phyloP scores from a whole-genome alignment of 345 rosid genomes.

The Brassica carinata region DNA sequence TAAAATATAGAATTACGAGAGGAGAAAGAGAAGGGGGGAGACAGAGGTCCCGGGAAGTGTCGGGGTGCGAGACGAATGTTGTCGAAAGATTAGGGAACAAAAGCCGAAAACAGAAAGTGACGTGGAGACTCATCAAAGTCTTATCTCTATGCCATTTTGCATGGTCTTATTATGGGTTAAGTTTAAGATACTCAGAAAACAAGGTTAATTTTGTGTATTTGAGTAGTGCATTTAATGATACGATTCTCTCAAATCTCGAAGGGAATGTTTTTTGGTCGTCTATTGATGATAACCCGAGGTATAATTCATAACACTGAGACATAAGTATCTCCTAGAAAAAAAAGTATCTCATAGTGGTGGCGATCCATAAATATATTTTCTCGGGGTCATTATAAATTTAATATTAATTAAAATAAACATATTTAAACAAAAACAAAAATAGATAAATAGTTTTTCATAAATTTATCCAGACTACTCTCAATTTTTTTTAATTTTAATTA shows the following conservation, averaged over 20 bases:
- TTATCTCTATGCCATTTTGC: slow-evolving; percentile 29
- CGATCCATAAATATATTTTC: too few species aligned
- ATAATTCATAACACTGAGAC: slow-evolving; percentile 21
- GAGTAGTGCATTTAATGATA: slow-evolving; percentile 37
- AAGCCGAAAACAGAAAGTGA: slow-evolving; percentile 55
- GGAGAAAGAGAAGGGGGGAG: slow-evolving; percentile 31
- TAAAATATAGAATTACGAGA: slow-evolving; percentile 9
- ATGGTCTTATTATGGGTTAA: slow-evolving; percentile 36
- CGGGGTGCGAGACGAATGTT: slow-evolving; percentile 61
- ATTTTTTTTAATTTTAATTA: too few species aligned
- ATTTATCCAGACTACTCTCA: too few species aligned
- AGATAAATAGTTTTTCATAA: too few species aligned
- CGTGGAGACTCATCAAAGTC: slow-evolving; percentile 46
- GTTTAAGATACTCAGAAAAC: slow-evolving; percentile 19
- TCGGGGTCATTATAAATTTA: too few species aligned
- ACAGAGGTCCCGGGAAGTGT: slow-evolving; percentile 73
- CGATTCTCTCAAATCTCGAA: slow-evolving; percentile 37
- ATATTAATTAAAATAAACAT: too few species aligned
- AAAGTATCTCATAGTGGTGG: too few species aligned
- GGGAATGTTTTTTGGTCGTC: slow-evolving; percentile 44
- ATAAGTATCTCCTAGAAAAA: slow-evolving; percentile 22
- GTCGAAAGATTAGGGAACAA: slow-evolving; percentile 62
- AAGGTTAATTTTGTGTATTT: slow-evolving; percentile 10
- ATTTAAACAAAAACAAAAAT: too few species aligned
- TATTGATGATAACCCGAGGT: slow-evolving; percentile 13